Percentiles rank a stretch among this genome's conserved stretches.
phyloP scores from a whole-genome alignment of 192 early-diverging fungal genomes.

The Coemansia sp. region DNA sequence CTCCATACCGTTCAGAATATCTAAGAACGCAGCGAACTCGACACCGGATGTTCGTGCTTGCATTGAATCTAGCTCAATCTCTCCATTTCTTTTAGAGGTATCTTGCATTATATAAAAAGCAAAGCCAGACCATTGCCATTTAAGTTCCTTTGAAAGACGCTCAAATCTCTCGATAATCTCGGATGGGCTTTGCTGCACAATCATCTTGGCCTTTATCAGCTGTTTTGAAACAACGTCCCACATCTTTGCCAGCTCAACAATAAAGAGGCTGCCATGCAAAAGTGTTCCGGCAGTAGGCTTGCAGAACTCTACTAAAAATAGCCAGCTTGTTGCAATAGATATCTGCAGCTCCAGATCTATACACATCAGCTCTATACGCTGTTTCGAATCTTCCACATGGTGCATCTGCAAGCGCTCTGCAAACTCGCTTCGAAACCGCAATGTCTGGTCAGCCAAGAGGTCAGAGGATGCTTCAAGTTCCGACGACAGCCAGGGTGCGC shows the following conservation, averaged over 20 bases:
- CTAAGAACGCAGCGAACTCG: constrained; percentile 46
- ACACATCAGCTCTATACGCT: constrained; percentile 14
- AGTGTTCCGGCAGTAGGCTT: constrained; percentile 17
- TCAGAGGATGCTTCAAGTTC: constrained; percentile 53
- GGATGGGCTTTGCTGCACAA: background rate
- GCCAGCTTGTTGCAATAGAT: constrained; percentile 36
- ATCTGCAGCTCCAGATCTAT: constrained; percentile 32
- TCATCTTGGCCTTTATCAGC: constrained; percentile 9
- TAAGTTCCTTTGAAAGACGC: constrained; percentile 36
- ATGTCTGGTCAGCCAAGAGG: constrained; percentile 55
- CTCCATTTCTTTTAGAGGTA: constrained; percentile 19
- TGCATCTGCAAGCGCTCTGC: constrained; percentile 1
- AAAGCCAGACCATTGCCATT: constrained; percentile 51
- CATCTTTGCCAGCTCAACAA: constrained; percentile 34
- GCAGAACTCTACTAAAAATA: constrained; percentile 25
- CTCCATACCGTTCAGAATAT: constrained; percentile 64
- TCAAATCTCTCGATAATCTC: constrained; percentile 7
- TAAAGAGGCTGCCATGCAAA: constrained; percentile 31
- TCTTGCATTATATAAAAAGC: constrained; percentile 13
- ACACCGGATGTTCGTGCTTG: constrained; percentile 16
- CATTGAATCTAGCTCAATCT: background rate
- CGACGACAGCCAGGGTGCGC: constrained; percentile 48
- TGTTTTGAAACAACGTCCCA: constrained; percentile 33
- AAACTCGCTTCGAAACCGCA: constrained; percentile 49
- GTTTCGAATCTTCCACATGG: constrained; percentile 5